Evolutionary conservation across 2,329 filamentous ascomycete genomes (phyloP).

Genomic region (Colletotrichum sp.): DNA sequence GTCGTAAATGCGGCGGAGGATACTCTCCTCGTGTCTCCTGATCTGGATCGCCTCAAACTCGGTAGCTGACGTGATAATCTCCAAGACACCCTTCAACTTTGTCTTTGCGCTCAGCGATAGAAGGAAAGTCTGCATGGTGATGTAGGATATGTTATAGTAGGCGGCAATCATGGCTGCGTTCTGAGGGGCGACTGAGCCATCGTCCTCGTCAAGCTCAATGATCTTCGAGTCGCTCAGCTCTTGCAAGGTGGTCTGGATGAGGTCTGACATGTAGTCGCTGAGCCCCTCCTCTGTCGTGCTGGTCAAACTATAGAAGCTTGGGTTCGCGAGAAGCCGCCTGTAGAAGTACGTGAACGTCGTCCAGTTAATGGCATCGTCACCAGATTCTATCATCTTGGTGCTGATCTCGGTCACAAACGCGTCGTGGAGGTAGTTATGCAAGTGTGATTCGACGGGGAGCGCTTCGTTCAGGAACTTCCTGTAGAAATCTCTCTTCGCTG

Average conservation of each 20-base stretch:
- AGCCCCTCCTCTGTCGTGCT: constrained; percentile 90
- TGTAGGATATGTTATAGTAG: constrained; percentile 99
- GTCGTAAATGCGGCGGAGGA: constrained; percentile 92
- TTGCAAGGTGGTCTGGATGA: constrained; percentile 91
- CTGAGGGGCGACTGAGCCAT: constrained; percentile 85
- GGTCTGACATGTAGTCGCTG: constrained; percentile 91
- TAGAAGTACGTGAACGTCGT: constrained; percentile 99
- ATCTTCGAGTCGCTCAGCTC: constrained; percentile 93
- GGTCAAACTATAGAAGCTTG: constrained; percentile 91
- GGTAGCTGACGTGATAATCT: constrained; percentile 95
- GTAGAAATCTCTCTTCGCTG: constrained; percentile 96
- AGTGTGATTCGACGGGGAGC: constrained; percentile 90
- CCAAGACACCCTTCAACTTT: constrained; percentile 95
- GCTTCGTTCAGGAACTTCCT: constrained; percentile 98
- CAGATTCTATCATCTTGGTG: constrained; percentile 93
- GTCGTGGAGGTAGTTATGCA: constrained; percentile 91
- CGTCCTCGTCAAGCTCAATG: constrained; percentile 92
- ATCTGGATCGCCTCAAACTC: constrained; percentile 97
- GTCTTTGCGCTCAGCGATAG: constrained; percentile 87
- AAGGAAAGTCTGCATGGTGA: constrained; percentile 98
- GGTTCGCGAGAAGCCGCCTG: constrained; percentile 90
- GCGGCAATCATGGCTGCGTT: constrained; percentile 98
- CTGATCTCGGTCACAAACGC: constrained; percentile 97
- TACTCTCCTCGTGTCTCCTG: constrained; percentile 85
- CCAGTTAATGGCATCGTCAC: constrained; percentile 98